phyloP scores from a whole-genome alignment of 768 basidiomycete genomes.

The Trametes elegans region DNA sequence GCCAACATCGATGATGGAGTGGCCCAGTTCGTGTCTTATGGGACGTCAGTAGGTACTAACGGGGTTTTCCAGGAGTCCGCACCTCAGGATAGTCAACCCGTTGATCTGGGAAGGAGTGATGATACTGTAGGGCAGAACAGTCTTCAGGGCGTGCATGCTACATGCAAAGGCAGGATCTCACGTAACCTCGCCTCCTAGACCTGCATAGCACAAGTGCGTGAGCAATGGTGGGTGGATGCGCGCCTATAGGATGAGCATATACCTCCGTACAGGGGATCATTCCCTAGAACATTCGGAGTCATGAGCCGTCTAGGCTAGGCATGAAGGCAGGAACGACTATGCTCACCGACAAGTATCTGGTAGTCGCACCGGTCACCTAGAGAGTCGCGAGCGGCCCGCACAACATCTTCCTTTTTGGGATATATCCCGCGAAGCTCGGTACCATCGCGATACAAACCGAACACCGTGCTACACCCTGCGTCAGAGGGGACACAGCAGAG shows the following conservation, averaged over 20 bases:
- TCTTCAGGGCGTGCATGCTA: too few species aligned
- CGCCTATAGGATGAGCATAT: slow-evolving; percentile 18
- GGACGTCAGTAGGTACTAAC: background rate
- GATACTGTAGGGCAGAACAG: slow-evolving; percentile 44
- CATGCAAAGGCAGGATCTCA: too few species aligned
- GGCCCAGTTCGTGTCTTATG: slow-evolving; percentile 66
- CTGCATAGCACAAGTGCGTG: slow-evolving; percentile 33
- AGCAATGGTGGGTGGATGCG: too few species aligned
- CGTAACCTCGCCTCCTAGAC: slow-evolving; percentile 78
- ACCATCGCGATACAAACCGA: slow-evolving; percentile 74
- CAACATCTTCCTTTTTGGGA: slow-evolving; percentile 64
- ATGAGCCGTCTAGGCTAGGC: too few species aligned
- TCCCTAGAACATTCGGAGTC: slow-evolving; percentile 41
- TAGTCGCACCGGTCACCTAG: slow-evolving; percentile 68
- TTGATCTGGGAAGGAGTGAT: slow-evolving; percentile 74
- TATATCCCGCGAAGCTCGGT: slow-evolving; percentile 76
- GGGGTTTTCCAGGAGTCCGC: background rate
- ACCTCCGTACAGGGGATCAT: slow-evolving; percentile 82
- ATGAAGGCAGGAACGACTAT: background rate
- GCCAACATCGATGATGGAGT: slow-evolving; percentile 75
- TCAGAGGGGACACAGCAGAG: background rate
- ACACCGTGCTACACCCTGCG: slow-evolving; percentile 53
- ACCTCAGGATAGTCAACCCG: slow-evolving; percentile 71
- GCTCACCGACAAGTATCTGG: slow-evolving; percentile 67
- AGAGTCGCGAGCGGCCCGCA: slow-evolving; percentile 63